phyloP scores from a whole-genome alignment of 495 filamentous ascomycete species.

The Talaromyces thailandensis region DNA sequence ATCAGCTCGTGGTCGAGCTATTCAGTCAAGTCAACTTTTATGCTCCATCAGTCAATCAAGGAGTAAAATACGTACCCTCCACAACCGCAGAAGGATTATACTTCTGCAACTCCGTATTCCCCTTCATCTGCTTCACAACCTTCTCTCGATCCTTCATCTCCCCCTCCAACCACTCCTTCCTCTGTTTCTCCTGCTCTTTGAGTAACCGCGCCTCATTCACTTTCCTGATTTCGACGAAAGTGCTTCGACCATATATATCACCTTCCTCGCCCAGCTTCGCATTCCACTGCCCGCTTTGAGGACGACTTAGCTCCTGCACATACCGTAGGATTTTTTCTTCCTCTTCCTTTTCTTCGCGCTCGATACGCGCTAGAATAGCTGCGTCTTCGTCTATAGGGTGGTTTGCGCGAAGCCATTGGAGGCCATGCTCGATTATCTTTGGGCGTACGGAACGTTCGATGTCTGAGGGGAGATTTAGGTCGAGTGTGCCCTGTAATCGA shows the following conservation, averaged over 20 bases:
- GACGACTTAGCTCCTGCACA: slow-evolving; percentile 34
- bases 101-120: slow-evolving; percentile 43
- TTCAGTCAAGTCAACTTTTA: neutral
- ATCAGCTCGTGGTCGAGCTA: slow-evolving; percentile 36
- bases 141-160: slow-evolving; percentile 31
- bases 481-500: slow-evolving; percentile 66
- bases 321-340: slow-evolving; percentile 34
- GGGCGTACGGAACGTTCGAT: slow-evolving; percentile 30
- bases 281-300: slow-evolving; percentile 34
- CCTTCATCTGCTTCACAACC: slow-evolving; percentile 27
- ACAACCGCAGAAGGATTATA: slow-evolving; percentile 27
- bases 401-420: slow-evolving; percentile 59
- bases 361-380: slow-evolving; percentile 51
- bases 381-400: slow-evolving; percentile 71
- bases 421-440: slow-evolving; percentile 33
- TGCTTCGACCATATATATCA: slow-evolving; percentile 33
- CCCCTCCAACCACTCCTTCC: slow-evolving; percentile 35
- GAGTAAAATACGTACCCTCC: slow-evolving; percentile 31
- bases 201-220: slow-evolving; percentile 36
- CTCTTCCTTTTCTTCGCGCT: slow-evolving; percentile 41
- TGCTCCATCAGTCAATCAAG: neutral
- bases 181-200: slow-evolving; percentile 39
- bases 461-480: slow-evolving; percentile 36
- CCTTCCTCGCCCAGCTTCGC: slow-evolving; percentile 32
- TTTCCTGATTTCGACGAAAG: slow-evolving; percentile 39